Evolutionary conservation across 2,329 filamentous ascomycete genomes (phyloP).

Genomic region (Fusarium duplospermum): DNA sequence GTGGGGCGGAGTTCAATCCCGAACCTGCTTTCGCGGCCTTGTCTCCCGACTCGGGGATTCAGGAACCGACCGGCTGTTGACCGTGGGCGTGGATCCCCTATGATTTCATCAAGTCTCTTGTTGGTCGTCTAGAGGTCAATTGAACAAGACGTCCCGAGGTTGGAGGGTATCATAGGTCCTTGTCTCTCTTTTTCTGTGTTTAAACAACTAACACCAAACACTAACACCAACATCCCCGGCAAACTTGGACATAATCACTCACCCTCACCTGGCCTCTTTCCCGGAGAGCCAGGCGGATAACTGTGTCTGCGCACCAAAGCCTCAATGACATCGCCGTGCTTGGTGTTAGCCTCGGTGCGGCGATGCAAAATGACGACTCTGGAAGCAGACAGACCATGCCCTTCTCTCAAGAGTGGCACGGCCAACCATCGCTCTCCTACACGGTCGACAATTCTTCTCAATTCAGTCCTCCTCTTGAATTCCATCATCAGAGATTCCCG

Average conservation of each 20-base stretch:
- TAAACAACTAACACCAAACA: background rate
- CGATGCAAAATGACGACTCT: slow-evolving; percentile 42
- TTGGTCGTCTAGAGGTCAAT: background rate
- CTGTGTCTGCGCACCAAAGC: slow-evolving; percentile 28
- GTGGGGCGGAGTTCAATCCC: slow-evolving; percentile 33
- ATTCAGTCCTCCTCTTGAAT: slow-evolving; percentile 9
- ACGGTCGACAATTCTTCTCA: slow-evolving; percentile 1
- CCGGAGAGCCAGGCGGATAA: slow-evolving; percentile 20
- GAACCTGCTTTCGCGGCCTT: slow-evolving; percentile 34
- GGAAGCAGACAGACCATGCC: slow-evolving; percentile 29
- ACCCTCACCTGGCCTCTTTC: slow-evolving; percentile 20
- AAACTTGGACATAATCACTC: slow-evolving; percentile 1
- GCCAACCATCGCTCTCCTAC: slow-evolving; percentile 21
- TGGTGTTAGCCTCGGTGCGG: slow-evolving; percentile 36
- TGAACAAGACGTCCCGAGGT: background rate
- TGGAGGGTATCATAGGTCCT: background rate
- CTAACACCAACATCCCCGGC: background rate
- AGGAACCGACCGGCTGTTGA: slow-evolving; percentile 30
- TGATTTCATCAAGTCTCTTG: slow-evolving; percentile 26
- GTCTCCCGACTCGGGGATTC: slow-evolving; percentile 32
- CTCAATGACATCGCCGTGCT: slow-evolving; percentile 35
- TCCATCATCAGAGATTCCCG: slow-evolving; percentile 9
- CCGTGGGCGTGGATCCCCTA: slow-evolving; percentile 24
- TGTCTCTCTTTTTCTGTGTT: background rate
- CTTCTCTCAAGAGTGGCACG: slow-evolving; percentile 25